Conservation (phyloP, 257 asterid species). For the Capsicum chinense region DNA sequence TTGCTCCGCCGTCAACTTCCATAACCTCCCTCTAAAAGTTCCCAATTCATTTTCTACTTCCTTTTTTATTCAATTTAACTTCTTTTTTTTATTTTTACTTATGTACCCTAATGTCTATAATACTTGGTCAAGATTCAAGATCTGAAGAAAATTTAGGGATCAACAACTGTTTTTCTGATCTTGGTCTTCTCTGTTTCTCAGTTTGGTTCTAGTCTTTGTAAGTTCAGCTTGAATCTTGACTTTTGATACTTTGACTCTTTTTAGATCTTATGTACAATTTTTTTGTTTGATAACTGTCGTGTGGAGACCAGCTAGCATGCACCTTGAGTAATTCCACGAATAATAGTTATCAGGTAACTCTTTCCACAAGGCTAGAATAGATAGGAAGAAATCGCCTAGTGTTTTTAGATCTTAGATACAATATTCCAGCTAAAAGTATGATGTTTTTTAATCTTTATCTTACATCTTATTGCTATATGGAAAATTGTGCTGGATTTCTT, state of each 20-base stretch:
- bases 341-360: too few species aligned
- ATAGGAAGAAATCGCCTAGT: too few species aligned
- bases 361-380: too few species aligned
- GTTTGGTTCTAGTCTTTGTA: not conserved
- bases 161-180: slow-evolving; percentile 24
- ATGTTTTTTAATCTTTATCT: slow-evolving; percentile 9
- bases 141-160: slow-evolving; percentile 27
- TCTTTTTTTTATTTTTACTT: not conserved
- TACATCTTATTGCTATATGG: slow-evolving; percentile 28
- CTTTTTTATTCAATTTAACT: not conserved
- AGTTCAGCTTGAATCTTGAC: slow-evolving; percentile 22
- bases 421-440: not conserved
- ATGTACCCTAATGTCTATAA: not conserved
- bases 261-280: slow-evolving; percentile 11
- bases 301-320: too few species aligned
- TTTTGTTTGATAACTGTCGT: too few species aligned
- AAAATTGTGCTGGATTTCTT: not conserved
- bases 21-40: slow-evolving; percentile 9
- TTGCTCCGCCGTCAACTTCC: slow-evolving; percentile 31
- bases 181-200: slow-evolving; percentile 20
- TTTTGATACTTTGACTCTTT: not conserved
- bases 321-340: too few species aligned
- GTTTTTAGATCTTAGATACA: slow-evolving; percentile 16
- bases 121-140: slow-evolving; percentile 24
- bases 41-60: not conserved